phyloP scores from a whole-genome alignment of 2,329 filamentous ascomycete species.

The Torrubiella hemipterigena region DNA sequence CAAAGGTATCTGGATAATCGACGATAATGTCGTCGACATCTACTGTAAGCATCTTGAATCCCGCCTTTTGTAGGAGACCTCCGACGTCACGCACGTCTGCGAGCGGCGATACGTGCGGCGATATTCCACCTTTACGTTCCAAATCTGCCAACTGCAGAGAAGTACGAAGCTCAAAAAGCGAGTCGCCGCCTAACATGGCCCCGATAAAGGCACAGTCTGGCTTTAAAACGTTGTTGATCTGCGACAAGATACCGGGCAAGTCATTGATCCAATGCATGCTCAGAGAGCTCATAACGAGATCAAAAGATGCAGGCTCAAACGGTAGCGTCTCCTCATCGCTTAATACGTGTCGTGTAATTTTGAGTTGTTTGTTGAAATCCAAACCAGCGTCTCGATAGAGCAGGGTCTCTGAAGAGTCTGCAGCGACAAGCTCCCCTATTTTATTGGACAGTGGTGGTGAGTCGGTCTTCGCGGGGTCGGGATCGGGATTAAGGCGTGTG shows the following conservation, averaged over 20 bases:
- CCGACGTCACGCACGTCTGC: constrained; percentile 89
- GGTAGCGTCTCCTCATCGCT: constrained; percentile 62
- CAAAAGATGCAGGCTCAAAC: constrained; percentile 66
- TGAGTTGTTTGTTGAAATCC: constrained; percentile 62
- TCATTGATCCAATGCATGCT: constrained; percentile 98
- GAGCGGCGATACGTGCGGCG: constrained; percentile 79
- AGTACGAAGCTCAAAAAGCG: constrained; percentile 83
- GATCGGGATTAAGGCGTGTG: constrained; percentile 56
- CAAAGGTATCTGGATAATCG: constrained; percentile 81
- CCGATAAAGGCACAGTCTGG: constrained; percentile 87
- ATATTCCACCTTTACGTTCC: constrained; percentile 82
- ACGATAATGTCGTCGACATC: constrained; percentile 97
- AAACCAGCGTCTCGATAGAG: constrained; percentile 69
- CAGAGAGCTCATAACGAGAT: constrained; percentile 79
- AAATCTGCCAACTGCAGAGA: constrained; percentile 86
- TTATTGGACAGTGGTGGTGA: constrained; percentile 57
- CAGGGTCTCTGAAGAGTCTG: constrained; percentile 66
- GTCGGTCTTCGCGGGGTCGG: constrained; percentile 39
- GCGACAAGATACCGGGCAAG: constrained; percentile 69
- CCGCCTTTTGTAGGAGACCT: constrained; percentile 71
- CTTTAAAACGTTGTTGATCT: constrained; percentile 79
- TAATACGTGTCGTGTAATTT: constrained; percentile 66
- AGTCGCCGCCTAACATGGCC: constrained; percentile 94
- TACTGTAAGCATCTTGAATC: constrained; percentile 92
- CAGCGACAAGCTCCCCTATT: constrained; percentile 64